Evolutionary conservation across 805 yeast genomes (phyloP), one percentile per base, ranked within the genome.

Genomic region (Saturnispora zaruensis): DNA sequence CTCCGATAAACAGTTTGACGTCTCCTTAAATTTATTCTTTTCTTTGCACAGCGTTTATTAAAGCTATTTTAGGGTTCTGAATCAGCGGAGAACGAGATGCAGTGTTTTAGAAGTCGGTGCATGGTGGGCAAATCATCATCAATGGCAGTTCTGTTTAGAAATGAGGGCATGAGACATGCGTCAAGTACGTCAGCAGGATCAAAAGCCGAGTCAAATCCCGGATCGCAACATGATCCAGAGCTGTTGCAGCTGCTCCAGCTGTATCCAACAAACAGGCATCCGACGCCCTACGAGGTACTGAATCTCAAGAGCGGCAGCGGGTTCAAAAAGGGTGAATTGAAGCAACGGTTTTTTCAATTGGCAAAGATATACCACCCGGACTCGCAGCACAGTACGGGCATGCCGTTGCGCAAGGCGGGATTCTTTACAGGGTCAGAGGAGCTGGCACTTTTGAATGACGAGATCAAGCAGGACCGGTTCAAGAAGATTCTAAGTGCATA

Each of bases 361-460:
- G 89, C 89, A 9, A 86, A 84, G 63, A 60, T 81, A 8, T 89
- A 89, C 58, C 96, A 89, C 62, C 96, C 97, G 0, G 97, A 89
- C 55, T 57, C 67, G 5, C 53, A 50, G 37, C 43, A 55, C 13
- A 57, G 54, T 33, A 54, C 59, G 41, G 64, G 64, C n/a, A 52
- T 51, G 14, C 50, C 41, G 13, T 48, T 55, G 41, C 37, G 30
- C 18, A 56, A 49, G 34, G 44, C 49, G 52, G 44, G 33, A n/a
- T 50, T 50, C 21, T 13, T n/a, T 33, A 18, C 21, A 9, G 23
- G 14, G 3, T 28, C 32, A 6, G 32, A 28, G 32, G 32, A 28
- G 32, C 8, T 20, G 40, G 18, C 21, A 23, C 41, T 16, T 1
- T 46, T 66, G 23, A 57, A 62, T 0, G 44, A 41, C 4, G 56